Evolutionary conservation across 495 filamentous ascomycete species (phyloP), one percentile per base, ranked within the genome.

Genomic region (Neurospora hispaniola): DNA sequence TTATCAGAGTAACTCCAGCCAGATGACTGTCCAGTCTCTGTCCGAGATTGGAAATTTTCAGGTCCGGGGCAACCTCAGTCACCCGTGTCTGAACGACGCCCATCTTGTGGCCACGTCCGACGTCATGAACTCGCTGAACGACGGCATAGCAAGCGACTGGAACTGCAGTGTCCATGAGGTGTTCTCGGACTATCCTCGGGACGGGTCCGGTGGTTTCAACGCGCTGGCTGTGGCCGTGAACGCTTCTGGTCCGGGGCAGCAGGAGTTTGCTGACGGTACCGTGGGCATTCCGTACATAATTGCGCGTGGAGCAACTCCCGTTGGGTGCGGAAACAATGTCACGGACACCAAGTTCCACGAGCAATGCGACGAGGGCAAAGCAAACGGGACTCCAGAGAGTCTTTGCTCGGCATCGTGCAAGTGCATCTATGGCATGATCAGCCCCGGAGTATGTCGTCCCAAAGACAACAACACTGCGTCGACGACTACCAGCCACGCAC

Each of bases 261-360:
- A 79, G 46, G 78, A 74, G 12, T 86, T 85, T 72, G 79, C 79
- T 44, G 85, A 87, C 44, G 77, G 76, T 2, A 81, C 81, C 14
- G 72, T 72, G 16, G 85, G 85, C 35, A 79, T 86, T 38, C 85
- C 85, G 54, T 87, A 87, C 74, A 87, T 87, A 70, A 80, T 86
- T 68, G 81, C 83, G 48, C 83, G 85, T 23, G 85, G 85, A 38
- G 85, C 82, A 20, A 85, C 83, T 23, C 84, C 84, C 4, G 71
- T 81, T 12, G 83, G 82, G 12, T 87, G 85, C 70, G 85, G 85
- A 39, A 80, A 87, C 69, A 84, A 83, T 42, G 75, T 78, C n/a
- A 84, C 80, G 66, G 77, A 86, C 6, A 35, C 79, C 4, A 71
- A 77, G 11, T 77, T 79, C 68, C 74, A 77, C 20, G 85, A 87